Evolutionary conservation across 176 grass and related monocot species (phyloP).

Genomic region (Eragrostis curvula): DNA sequence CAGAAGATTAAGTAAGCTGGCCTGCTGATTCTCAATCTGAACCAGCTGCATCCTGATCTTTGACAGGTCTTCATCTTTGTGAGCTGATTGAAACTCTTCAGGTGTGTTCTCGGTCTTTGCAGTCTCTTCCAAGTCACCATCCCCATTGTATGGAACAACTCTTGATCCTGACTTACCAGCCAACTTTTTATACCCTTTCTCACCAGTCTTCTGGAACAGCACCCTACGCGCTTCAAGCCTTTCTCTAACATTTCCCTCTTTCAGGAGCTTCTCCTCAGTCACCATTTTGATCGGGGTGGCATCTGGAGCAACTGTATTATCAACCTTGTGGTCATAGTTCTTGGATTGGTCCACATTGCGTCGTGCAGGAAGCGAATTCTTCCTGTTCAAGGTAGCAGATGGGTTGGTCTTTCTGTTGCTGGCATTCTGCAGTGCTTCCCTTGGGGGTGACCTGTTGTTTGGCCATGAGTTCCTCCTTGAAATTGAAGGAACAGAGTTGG

Average conservation of each 20-base stretch:
- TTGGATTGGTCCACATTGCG: slow-evolving; percentile 6
- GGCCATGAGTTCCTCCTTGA: slow-evolving; percentile 53
- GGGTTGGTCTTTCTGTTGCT: slow-evolving; percentile 32
- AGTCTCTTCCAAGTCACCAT: slow-evolving; percentile 46
- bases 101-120: slow-evolving; percentile 32
- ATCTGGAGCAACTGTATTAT: slow-evolving; percentile 38
- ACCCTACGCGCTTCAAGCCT: slow-evolving; percentile 67
- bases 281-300: slow-evolving; percentile 67
- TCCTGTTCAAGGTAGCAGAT: slow-evolving; percentile 55
- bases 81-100: slow-evolving; percentile 56
- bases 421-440: slow-evolving; percentile 32
- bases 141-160: slow-evolving; percentile 71
- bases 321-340: slow-evolving; percentile 54
- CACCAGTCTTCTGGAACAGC: slow-evolving; percentile 70
- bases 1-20: slow-evolving; percentile 87
- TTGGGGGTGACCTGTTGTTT: slow-evolving; percentile 50
- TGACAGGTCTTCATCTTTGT: slow-evolving; percentile 72
- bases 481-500: slow-evolving; percentile 50
- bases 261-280: slow-evolving; percentile 57
- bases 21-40: slow-evolving; percentile 97
- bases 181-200: slow-evolving; percentile 65
- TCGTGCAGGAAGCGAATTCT: slow-evolving; percentile 37
- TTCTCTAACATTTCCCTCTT: slow-evolving; percentile 60
- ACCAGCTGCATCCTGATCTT: slow-evolving; percentile 87
- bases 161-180: slow-evolving; percentile 68